Evolutionary conservation across 2,329 filamentous ascomycete species (phyloP), one percentile per base, ranked within the genome.

Genomic region (Aschersonia sp.): DNA sequence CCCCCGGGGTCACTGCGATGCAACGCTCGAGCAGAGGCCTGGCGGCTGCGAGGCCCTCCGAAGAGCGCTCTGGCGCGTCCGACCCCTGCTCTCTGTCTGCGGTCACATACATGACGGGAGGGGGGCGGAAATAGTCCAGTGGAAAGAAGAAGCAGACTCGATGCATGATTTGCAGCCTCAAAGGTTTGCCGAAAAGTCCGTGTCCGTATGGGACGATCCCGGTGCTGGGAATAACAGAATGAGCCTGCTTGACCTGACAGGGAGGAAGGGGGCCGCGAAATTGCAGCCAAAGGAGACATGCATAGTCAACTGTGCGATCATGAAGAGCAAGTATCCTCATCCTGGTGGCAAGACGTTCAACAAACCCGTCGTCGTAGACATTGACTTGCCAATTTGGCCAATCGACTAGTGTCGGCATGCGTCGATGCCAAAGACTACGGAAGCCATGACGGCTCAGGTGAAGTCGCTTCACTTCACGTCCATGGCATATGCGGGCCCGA

Each of bases 361-460:
- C 62, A 85, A 88, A 59, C 82, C 87, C 22, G 83, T 94, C 54
- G 81, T 94, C n/a, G 79, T 94, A 10, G 86, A 94, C 59, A 58
- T 94, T 32, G 79, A 88, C 53, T 66, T 92, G 51, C 81, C 82
- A 0, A 67, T 81, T 6, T 64, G 60, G 59, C 51, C 54, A 31
- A 50, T 50, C 5, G 42, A 48, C 42, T 35, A 14, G n/a, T 41
- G 32, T 37, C 8, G 8, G n/a, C 32, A 12, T 22, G 22, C 22
- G 2, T 22, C 22, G 22, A 22, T 22, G 22, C 22, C 22, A 22
- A 22, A 22, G 2, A 22, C 22, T 22, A 3, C 22, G 22, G 22
- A 22, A 22, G 22, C 22, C 22, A 22, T 22, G 22, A 22, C 22
- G 22, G 22, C 22, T 22, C 22, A 22, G 22, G 22, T 22, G 22